Conservation (phyloP, 1,284 basidiomycete genomes). For the Trichosporon sp. region DNA sequence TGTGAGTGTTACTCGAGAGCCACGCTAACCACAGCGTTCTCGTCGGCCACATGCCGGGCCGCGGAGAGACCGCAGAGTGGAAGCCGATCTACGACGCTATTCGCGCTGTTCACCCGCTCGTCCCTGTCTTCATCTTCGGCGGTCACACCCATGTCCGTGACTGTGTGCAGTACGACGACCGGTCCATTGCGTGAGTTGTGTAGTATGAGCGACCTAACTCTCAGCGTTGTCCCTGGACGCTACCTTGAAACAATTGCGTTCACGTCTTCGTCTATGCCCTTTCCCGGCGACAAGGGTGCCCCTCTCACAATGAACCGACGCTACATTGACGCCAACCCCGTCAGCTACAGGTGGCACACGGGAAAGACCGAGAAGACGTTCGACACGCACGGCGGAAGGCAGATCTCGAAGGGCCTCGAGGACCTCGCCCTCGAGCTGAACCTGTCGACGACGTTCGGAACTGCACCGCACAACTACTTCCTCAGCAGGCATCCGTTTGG, state of each 20-base stretch:
- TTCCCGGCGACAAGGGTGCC: slow-evolving; percentile 19
- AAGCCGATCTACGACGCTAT: slow-evolving; percentile 71
- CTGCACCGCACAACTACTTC: slow-evolving; percentile 67
- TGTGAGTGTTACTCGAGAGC: slow-evolving; percentile 42
- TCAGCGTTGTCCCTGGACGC: slow-evolving; percentile 67
- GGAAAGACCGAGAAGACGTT: slow-evolving; percentile 32
- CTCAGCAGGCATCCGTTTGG: slow-evolving; percentile 63
- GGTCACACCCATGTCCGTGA: slow-evolving; percentile 74
- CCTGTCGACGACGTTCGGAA: slow-evolving; percentile 56
- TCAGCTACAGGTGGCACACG: slow-evolving; percentile 47
- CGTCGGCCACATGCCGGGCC: slow-evolving; percentile 47
- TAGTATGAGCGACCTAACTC: slow-evolving; percentile 51
- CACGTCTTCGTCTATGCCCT: slow-evolving; percentile 41
- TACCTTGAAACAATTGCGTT: slow-evolving; percentile 81
- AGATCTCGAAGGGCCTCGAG: slow-evolving; percentile 33
- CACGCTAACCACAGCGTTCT: slow-evolving; percentile 22
- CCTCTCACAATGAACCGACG: slow-evolving; percentile 46
- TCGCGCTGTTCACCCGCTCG: slow-evolving; percentile 63
- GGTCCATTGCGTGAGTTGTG: slow-evolving; percentile 41
- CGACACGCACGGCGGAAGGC: slow-evolving; percentile 37
- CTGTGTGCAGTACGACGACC: slow-evolving; percentile 56
- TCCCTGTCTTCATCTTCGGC: slow-evolving; percentile 75
- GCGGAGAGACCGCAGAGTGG: slow-evolving; percentile 51
- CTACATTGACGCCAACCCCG: slow-evolving; percentile 53
- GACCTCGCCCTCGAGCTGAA: slow-evolving; percentile 34